Evolutionary conservation across 345 rosid genomes (phyloP).

Genomic region (Eucalyptus lansdowneana): DNA sequence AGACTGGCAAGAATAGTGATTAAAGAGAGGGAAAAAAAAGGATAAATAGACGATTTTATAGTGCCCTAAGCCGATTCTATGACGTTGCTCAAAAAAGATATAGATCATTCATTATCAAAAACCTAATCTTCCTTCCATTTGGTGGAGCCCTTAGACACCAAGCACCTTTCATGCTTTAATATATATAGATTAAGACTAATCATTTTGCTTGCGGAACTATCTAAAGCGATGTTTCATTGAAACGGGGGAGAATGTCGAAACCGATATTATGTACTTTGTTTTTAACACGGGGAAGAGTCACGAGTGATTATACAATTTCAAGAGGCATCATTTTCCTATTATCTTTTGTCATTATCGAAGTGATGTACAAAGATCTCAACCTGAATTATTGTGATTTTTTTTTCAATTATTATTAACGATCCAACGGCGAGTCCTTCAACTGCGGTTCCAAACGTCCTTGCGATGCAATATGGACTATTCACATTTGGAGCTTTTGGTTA

Average conservation of each 20-base stretch:
- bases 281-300: not conserved
- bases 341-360: not conserved
- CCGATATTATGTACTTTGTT: not conserved
- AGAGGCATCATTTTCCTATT: not conserved
- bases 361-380: not conserved
- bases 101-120: not conserved
- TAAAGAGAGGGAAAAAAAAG: not conserved
- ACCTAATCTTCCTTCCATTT: not conserved
- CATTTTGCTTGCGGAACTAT: not conserved
- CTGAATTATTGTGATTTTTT: not conserved
- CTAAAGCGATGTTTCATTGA: not conserved
- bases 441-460: not conserved
- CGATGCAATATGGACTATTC: not conserved
- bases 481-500: not conserved
- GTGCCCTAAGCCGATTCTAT: fast-evolving
- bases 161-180: not conserved
- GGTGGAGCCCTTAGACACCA: not conserved
- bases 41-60: fast-evolving
- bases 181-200: not conserved
- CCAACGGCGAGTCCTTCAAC: not conserved
- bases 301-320: fast-evolving
- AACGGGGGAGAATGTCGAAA: not conserved
- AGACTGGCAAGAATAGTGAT: not conserved
- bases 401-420: not conserved
- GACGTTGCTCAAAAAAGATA: not conserved